Percentiles rank a stretch among this genome's conserved stretches.
Evolutionary conservation across 306 rosid genomes (phyloP).

Genomic region (Pueraria montana): DNA sequence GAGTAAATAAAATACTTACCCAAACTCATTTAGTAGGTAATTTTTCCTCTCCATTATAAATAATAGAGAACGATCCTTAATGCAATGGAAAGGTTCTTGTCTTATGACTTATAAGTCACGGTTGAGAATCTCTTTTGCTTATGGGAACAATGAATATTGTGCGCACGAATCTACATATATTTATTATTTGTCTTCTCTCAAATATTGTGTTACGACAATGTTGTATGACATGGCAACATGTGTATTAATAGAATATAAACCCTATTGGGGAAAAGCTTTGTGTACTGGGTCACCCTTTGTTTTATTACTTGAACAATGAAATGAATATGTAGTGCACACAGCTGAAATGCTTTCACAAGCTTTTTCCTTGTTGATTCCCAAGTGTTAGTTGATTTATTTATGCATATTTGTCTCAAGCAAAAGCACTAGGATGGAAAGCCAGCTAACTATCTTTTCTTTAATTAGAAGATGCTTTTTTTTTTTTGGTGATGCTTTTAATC

Average conservation of each 20-base stretch:
- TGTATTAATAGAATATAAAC: neutral
- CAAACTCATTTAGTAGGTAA: neutral
- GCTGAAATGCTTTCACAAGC: conserved; percentile 1
- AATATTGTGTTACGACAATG: neutral
- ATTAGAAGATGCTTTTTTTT: conserved; percentile 18
- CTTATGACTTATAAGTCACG: neutral
- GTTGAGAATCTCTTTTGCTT: neutral
- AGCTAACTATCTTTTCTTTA: neutral
- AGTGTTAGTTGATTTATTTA: neutral
- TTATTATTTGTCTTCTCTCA: neutral
- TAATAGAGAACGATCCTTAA: neutral
- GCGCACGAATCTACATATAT: neutral
- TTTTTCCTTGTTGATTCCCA: neutral
- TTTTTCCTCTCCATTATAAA: neutral
- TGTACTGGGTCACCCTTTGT: neutral
- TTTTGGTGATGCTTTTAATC: neutral
- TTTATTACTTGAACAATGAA: conserved; percentile 1
- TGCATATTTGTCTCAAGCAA: neutral
- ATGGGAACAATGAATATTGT: neutral
- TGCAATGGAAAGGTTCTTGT: neutral
- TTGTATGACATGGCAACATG: neutral
- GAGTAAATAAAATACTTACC: neutral
- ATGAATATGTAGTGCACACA: neutral
- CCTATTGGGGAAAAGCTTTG: neutral
- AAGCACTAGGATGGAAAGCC: neutral